Evolutionary conservation across 495 filamentous ascomycete species (phyloP), one percentile per base, ranked within the genome.

Genomic region (Aspergillus conjunctus): DNA sequence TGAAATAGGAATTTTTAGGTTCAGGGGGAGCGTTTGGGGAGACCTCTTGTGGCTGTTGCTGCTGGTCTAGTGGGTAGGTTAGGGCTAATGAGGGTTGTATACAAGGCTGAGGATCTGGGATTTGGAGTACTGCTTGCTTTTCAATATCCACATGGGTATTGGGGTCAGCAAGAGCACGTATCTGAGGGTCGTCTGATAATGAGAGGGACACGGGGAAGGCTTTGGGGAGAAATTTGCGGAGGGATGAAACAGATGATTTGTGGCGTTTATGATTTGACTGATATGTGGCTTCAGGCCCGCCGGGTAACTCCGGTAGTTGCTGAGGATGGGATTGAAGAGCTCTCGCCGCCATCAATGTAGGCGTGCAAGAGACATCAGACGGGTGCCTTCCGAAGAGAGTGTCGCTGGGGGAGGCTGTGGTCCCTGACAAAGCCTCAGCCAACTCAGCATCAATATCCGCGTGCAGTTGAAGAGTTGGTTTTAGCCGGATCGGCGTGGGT

Each of bases 131-230:
- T 9, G 65, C 65, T 49, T 77, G 68, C 56, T 75, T 76, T 30
- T 76, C 69, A 15, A 73, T 56, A 54, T 73, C 73, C 1, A 60
- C 60, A 4, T 68, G 65, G 22, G 65, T 43, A 49, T 69, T 70
- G 11, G 72, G 65, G 33, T 77, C 69, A 20, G 71, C 66, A 7
- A 80, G 71, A 12, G 77, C 76, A 0, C 68, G 71, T 45, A 80
- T 80, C 45, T 80, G 75, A 31, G 77, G 77, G 45, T 80, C 77
- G 3, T 66, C 66, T 26, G 75, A 78, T 20, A 80, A 49, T 32
- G 75, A 70, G 8, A 71, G 51, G 0, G 72, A 77, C 2, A 70
- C 14, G 1, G 67, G 67, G 15, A 77, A 70, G 0, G 67, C 39
- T 34, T 74, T 80, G 4, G 77, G 76, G 11, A 80, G 62, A 9